Evolutionary conservation across 2,329 filamentous ascomycete genomes (phyloP), one percentile per base, ranked within the genome.

Genomic region (Penicillium sp.): DNA sequence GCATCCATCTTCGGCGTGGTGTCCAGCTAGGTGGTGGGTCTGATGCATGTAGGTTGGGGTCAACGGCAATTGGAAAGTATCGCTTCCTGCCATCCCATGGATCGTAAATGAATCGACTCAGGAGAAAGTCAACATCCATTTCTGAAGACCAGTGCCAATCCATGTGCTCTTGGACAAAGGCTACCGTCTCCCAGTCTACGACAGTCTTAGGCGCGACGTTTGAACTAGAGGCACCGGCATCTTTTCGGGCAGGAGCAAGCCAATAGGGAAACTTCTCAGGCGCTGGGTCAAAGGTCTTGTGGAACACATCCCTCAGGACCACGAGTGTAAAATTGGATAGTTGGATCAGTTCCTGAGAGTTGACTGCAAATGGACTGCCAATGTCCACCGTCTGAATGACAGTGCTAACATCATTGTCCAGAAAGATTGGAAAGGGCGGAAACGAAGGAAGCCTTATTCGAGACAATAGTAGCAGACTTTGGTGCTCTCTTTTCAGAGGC

Each of bases 241-340:
- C 24, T 36, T 40, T 23, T 40, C 42, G 47, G 50, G 76, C 54
- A 5, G 93, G 91, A 0, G 82, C 86, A 11, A 96, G 62, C 73
- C 89, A 95, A 66, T 96, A 98, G 0, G 89, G 85, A 64, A 95
- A 78, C 23, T 84, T 81, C 0, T 75, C 67, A 0, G 74, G 57
- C 13, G 81, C 74, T 0, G 79, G 73, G 40, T 86, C 81, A 59
- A 88, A 98, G 3, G 77, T 75, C 65, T 98, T 98, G 66, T 89
- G 91, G 71, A 95, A 97, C 0, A 96, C 74, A 56, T 97, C 89
- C 13, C 80, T 72, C 65, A 94, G 96, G 0, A 94, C 68, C 4
- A 78, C 76, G 32, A 94, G 70, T 0, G 87, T 95, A 63, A 93
- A 95, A 0, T 66, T 68, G 0, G 81, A 82, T n/a, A 97, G 64